Base-by-base conservation (phyloP, 1,284 basidiomycete genomes). In the Sanghuangporus weigelae region DNA sequence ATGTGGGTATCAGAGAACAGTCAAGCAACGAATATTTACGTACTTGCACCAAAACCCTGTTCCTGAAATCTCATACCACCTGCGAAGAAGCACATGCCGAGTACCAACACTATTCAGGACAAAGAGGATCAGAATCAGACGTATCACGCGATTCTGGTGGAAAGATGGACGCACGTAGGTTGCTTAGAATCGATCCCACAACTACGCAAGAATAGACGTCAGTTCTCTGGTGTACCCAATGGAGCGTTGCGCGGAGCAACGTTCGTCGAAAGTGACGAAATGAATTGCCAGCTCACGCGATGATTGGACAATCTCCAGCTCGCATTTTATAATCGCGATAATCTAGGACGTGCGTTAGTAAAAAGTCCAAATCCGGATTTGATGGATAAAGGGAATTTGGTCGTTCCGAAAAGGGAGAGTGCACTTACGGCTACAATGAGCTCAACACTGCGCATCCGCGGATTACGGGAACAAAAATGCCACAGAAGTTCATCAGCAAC, bases 1-100 rank as follows among this genome's bases (percentile, higher is more conserved):
- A 23, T 53, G 38, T 53, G 4, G 55, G 44, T 14, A 46, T 46
- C 44, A 46, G 44, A n/a, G 16, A 46, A n/a, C 8, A 7, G 21
- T 46, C 44, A 46, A n/a, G 7, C 44, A 46, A 46, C 4, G 59
- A 40, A 58, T 56, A 35, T 16, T n/a, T 26, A 74, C 85, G 68
- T 68, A 90, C 89, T 86, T 23, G 82, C 75, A 68, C 90, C 85
- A 69, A 92, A 90, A 0, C 81, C 88, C 75, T 94, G 90, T 70
- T 92, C 89, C 4, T 85, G 84, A 69, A 89, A 94, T 35, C 84
- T 80, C 65, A 87, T 74, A 5, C 92, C 92, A 23, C 92, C 92
- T 1, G 88, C 90, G 69, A 92, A 88, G 75, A 92, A 85, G 72
- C 87, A 91, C 78, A 94, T 84, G 42, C 94, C 94, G 68, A 88